These are phyloP conservation scores for Ceratocystis harringtonii DNA, from an alignment of 2,329 filamentous ascomycete genomes.

Conservation along the genomic window DNA sequence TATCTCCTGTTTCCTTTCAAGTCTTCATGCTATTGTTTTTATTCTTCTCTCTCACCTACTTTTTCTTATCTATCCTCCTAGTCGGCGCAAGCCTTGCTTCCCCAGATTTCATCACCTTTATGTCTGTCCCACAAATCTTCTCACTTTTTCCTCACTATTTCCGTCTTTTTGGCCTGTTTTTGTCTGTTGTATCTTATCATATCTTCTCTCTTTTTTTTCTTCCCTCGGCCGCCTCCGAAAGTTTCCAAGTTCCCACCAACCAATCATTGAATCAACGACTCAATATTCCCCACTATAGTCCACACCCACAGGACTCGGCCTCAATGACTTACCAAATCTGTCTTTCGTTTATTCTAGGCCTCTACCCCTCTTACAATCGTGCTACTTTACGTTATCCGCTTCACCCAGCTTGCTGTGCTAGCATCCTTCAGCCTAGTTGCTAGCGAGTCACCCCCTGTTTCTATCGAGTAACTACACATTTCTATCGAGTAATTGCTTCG, in stretches of 20 bases:
- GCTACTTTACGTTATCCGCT: too few species aligned
- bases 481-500: constrained; percentile 9
- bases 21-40: too few species aligned
- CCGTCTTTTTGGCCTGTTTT: not conserved
- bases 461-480: constrained; percentile 5
- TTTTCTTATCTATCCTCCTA: not conserved
- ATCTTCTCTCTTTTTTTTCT: not conserved
- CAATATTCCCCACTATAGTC: not conserved
- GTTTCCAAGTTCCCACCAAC: not conserved
- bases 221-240: constrained; percentile 13
- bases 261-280: not conserved
- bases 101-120: too few species aligned
- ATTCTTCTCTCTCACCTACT: not conserved
- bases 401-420: too few species aligned
- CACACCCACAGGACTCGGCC: not conserved
- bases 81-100: not conserved
- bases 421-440: not conserved
- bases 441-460: not conserved
- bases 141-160: not conserved
- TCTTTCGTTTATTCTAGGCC: not conserved
- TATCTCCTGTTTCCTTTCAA: too few species aligned
- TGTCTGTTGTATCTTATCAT: too few species aligned
- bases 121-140: not conserved
- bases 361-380: not conserved
- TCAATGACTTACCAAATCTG: not conserved